Evolutionary conservation across 2,329 filamentous ascomycete species (phyloP).

Genomic region (Fusarium globosum): DNA sequence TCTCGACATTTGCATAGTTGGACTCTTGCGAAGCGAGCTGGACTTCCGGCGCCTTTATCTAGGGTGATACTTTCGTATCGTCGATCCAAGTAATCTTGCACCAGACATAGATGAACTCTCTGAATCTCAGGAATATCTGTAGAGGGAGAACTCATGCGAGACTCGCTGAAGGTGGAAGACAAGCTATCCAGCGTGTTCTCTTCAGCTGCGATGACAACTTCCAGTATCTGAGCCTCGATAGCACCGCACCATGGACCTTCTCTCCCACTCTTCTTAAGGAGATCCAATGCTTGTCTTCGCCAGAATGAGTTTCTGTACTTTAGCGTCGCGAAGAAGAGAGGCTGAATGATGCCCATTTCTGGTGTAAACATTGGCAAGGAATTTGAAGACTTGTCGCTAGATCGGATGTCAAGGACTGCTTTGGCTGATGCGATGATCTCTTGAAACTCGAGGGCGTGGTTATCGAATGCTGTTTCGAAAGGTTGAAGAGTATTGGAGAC

Average conservation of each 20-base stretch:
- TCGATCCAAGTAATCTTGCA: neutral
- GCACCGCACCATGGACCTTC: constrained; percentile 31
- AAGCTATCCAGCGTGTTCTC: neutral
- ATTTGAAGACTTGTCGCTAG: neutral
- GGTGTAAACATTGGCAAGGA: neutral
- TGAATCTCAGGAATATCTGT: neutral
- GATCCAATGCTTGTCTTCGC: constrained; percentile 3
- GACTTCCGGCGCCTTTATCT: neutral
- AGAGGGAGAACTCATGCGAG: accelerated
- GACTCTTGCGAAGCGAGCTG: neutral
- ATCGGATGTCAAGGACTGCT: neutral
- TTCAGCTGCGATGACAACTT: constrained; percentile 6
- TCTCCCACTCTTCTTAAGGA: constrained; percentile 12
- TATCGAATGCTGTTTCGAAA: constrained; percentile 13
- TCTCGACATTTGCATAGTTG: neutral
- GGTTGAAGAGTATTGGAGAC: constrained; percentile 18
- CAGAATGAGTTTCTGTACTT: constrained; percentile 22
- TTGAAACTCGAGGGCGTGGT: constrained; percentile 13
- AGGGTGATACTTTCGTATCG: neutral
- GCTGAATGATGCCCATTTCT: constrained; percentile 32
- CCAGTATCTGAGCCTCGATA: neutral
- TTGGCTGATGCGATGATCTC: constrained; percentile 23
- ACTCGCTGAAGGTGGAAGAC: accelerated
- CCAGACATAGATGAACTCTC: neutral
- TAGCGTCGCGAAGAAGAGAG: constrained; percentile 5